Conservation (phyloP, 495 filamentous ascomycete genomes). For the Echria macrotheca region DNA sequence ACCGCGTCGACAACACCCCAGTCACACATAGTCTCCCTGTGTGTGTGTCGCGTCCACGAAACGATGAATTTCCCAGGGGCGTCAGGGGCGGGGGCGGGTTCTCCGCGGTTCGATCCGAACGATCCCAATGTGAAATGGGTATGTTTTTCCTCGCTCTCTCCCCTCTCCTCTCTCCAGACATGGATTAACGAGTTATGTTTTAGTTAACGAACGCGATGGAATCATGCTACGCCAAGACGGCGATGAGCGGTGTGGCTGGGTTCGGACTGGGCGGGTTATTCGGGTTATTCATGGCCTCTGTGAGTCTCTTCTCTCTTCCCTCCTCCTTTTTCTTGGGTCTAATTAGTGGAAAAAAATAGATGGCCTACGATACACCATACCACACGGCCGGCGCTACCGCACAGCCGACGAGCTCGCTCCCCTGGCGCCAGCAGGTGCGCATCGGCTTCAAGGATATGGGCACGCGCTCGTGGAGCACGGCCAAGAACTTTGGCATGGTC, state of each 20-base stretch:
- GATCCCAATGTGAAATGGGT: conserved; percentile 39
- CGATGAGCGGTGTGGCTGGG: conserved; percentile 76
- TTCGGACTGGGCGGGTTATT: conserved; percentile 91
- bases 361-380: conserved; percentile 34
- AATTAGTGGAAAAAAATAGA: conserved; percentile 11
- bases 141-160: too few species aligned
- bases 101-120: conserved; percentile 30
- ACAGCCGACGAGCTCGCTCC: conserved; percentile 60
- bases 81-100: conserved; percentile 1
- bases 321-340: background rate
- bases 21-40: too few species aligned
- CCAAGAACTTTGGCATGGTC: conserved; percentile 91
- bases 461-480: conserved; percentile 69
- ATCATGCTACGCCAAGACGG: conserved; percentile 79
- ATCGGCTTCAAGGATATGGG: conserved; percentile 94
- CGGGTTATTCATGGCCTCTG: conserved; percentile 90
- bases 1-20: too few species aligned
- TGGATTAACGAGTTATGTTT: too few species aligned
- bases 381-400: conserved; percentile 31
- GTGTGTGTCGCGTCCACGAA: too few species aligned
- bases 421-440: conserved; percentile 73
- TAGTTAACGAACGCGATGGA: conserved; percentile 63
- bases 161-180: too few species aligned
- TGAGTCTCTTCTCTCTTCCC: conserved; percentile 34
- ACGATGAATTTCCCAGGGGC: conserved; percentile 25